Percentiles rank a stretch among this genome's conserved stretches.
Conservation (phyloP, 75 land plant genomes). For the Pinus albicaulis region DNA sequence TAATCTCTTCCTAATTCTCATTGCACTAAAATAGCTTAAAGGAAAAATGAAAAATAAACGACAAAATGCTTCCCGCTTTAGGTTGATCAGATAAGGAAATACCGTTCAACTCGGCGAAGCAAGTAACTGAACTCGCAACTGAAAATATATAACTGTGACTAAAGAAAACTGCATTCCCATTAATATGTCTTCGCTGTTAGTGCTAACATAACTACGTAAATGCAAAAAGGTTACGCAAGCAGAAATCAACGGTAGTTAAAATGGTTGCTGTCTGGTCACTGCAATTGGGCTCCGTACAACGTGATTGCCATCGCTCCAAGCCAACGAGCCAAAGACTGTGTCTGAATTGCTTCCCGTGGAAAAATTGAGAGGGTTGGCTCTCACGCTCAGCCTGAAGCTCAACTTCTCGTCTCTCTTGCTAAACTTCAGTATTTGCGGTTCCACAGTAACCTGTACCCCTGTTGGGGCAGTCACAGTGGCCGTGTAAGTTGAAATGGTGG, state of each 20-base stretch:
- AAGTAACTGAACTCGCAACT: too few relatives aligned
- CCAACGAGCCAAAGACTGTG: conserved; percentile 28
- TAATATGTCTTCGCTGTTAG: too few relatives aligned
- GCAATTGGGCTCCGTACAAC: conserved; percentile 56
- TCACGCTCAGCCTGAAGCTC: conserved; percentile 46
- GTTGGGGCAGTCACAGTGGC: conserved; percentile 29
- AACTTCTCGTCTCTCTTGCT: conserved; percentile 40
- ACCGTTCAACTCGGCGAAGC: too few relatives aligned
- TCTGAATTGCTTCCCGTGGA: conserved; percentile 32
- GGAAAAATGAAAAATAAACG: too few relatives aligned
- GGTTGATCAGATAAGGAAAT: too few relatives aligned
- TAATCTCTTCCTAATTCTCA: too few relatives aligned
- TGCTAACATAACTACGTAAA: too few relatives aligned
- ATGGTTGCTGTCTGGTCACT: conserved; percentile 3
- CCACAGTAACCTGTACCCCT: conserved; percentile 43
- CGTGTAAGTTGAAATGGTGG: conserved; percentile 29
- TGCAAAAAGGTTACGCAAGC: too few relatives aligned
- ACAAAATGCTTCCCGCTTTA: too few relatives aligned
- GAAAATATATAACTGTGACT: too few relatives aligned
- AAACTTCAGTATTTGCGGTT: conserved; percentile 45
- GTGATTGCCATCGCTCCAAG: conserved; percentile 57
- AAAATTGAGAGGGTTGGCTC: conserved; percentile 22
- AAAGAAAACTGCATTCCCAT: too few relatives aligned
- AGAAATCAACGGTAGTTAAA: background rate
- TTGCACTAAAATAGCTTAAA: too few relatives aligned